These are phyloP conservation scores for Trichocomaceae sp. DNA, from an alignment of 2,329 filamentous ascomycete species.

Conservation along the genomic window DNA sequence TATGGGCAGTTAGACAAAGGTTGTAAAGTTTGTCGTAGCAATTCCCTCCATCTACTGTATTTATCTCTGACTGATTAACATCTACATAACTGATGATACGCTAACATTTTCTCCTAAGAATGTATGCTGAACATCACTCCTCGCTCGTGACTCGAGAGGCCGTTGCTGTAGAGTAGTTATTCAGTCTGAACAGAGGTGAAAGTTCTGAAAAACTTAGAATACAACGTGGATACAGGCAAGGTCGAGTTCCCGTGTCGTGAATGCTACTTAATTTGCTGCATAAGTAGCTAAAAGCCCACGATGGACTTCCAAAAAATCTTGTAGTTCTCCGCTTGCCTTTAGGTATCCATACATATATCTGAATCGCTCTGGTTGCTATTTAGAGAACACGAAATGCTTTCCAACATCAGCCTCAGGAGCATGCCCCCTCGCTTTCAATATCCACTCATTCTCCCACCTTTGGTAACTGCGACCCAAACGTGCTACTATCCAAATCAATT, in stretches of 20 bases:
- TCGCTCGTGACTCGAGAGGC: too few relatives aligned
- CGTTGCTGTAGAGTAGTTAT: too few relatives aligned
- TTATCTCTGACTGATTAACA: too few relatives aligned
- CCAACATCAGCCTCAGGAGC: neutral
- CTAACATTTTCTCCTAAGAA: too few relatives aligned
- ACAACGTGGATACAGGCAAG: neutral
- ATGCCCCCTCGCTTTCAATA: neutral
- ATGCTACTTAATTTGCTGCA: neutral
- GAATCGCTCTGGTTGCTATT: neutral
- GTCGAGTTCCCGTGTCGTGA: neutral
- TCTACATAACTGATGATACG: too few relatives aligned
- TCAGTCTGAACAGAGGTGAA: too few relatives aligned
- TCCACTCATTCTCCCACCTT: neutral
- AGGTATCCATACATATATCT: neutral
- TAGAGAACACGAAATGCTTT: neutral
- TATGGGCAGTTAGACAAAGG: too few relatives aligned
- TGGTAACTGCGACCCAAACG: slow-evolving; percentile 1
- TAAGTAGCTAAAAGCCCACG: neutral
- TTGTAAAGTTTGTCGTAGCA: too few relatives aligned
- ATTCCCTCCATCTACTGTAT: too few relatives aligned
- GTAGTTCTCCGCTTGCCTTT: neutral
- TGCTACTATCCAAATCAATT: slow-evolving; percentile 26
- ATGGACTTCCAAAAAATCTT: neutral
- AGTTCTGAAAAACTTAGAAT: too few relatives aligned
- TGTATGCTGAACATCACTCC: too few relatives aligned